Base-by-base conservation (phyloP, 352 stramenopile species). In the Globisporangium spinosum region DNA sequence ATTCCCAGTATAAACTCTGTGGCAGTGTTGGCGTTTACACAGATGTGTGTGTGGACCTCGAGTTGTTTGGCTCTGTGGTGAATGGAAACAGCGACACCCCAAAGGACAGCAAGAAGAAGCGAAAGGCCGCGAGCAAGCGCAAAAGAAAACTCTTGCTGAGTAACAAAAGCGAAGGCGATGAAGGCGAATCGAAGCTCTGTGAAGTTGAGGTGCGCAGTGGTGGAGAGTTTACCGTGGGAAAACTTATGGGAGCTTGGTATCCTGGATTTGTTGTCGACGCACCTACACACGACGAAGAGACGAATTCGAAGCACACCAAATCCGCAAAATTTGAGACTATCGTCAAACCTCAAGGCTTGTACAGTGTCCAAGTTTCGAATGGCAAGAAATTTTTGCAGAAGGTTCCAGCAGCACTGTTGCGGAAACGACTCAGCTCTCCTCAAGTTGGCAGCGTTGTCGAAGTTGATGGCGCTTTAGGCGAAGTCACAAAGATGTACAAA, bases 401-500 rank as follows among this genome's bases (percentile, higher is more conserved):
- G 9, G 69, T 93, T 12, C 75, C 80, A 55, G 69, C 66, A 58
- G 64, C 79, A 20, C 74, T 60, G 12, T 51, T 93, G 59, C 83
- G 85, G 9, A 66, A 72, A 13, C 73, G 79, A 34, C 53, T 58
- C 3, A 61, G 69, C 27, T 40, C 70, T 8, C 83, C 85, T 2
- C 83, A 91, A 74, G 63, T 90, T 10, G 85, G 85, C 15, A 93
- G 85, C 64, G 78, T 93, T 12, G 82, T 93, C 45, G 80, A 90
- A 34, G 74, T 91, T 17, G 85, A 91, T 70, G 85, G 82, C 3
- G 55, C 71, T 23, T 69, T 91, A 15, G 85, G 80, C 59, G 79
- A 93, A 74, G 74, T 91, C 20, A 89, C 74, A 27, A 70, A 75
- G 13, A 58, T 89, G 17, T 77, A 87, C 58, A 68, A 69, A 25